Percentiles rank a stretch among this genome's conserved stretches.
phyloP scores from a whole-genome alignment of 2,329 filamentous ascomycete genomes.

The Juglanconis sp. region DNA sequence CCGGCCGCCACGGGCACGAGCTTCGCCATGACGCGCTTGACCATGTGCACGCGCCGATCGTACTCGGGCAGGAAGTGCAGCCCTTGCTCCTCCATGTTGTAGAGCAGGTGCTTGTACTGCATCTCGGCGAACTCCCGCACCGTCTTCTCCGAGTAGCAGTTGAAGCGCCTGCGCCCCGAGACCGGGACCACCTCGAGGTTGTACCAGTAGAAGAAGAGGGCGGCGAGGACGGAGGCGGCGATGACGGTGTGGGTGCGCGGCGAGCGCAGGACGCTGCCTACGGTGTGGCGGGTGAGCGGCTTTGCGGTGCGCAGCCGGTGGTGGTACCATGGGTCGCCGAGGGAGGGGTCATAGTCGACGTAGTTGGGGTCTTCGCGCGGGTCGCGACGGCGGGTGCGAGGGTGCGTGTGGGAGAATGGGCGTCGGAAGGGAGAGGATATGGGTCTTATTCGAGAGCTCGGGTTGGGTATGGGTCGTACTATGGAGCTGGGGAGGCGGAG shows the following conservation, averaged over 20 bases:
- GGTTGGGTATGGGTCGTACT: neutral
- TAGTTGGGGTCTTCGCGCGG: neutral
- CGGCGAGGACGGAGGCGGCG: constrained; percentile 39
- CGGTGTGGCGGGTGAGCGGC: constrained; percentile 38
- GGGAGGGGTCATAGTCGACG: constrained; percentile 13
- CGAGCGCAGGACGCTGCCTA: constrained; percentile 31
- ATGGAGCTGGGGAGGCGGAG: neutral
- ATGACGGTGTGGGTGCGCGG: constrained; percentile 39
- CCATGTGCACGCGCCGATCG: constrained; percentile 55
- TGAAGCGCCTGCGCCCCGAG: constrained; percentile 70
- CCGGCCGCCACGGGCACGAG: constrained; percentile 60
- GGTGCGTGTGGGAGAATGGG: constrained; percentile 16
- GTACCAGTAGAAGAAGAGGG: constrained; percentile 58
- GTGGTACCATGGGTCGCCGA: constrained; percentile 19
- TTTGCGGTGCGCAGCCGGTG: constrained; percentile 27
- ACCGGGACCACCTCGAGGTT: constrained; percentile 73
- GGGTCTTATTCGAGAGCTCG: neutral
- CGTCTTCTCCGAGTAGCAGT: constrained; percentile 55
- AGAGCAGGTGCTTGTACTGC: constrained; percentile 56
- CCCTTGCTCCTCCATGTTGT: constrained; percentile 48
- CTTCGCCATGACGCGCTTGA: constrained; percentile 62
- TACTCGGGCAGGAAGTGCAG: constrained; percentile 55
- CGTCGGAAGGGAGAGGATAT: constrained; percentile 4
- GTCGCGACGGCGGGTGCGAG: constrained; percentile 5
- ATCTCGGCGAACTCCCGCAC: constrained; percentile 52